Evolutionary conservation across 768 basidiomycete genomes (phyloP), one percentile per base, ranked within the genome.

Genomic region (Pleurotus eryngii): DNA sequence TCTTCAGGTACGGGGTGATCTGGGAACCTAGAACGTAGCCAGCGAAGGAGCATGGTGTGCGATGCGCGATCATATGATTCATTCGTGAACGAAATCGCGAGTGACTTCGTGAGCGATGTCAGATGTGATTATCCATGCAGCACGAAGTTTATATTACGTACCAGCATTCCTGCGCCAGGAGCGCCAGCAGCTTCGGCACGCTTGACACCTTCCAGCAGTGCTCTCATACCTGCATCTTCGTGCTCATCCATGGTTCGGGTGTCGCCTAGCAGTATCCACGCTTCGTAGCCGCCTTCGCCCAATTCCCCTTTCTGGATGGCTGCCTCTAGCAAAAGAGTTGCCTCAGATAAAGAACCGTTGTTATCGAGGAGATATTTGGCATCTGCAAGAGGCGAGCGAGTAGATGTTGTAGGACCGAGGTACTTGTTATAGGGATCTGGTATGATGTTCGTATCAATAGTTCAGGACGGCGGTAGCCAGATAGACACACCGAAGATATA

Each of bases 71-170:
- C 95, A 63, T 87, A 89, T 0, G 84, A 84, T 72, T 98, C 96
- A 65, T 98, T 99, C 30, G 95, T 96, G 70, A 92, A 98, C 7
- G 93, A 94, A 61, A 98, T 94, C 1, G 96, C 95, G 35, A 98
- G 82, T 5, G 94, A 94, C 95, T 98, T 40, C 17, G 35, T 38
- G 35, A 24, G 49, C 7, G 11, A 18, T 37, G 30, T 67, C 14
- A 42, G 27, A 39, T 7, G 20, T 26, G 18, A 15, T 1, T 12
- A 24, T 15, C 20, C 26, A 43, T 38, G n/a, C 51, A 27, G 24
- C 47, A 46, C 40, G 30, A 49, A 26, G 18, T 24, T 26, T 17
- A 26, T 4, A 26, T 26, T 26, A 74, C 85, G 56, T 71, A 90
- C 90, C 64, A 92, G 70, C 86, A 89, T 90, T 53, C 91, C 91